Percentiles rank a stretch among this genome's conserved stretches.
Conservation (phyloP, 2,329 filamentous ascomycete genomes). For the Daldinia sp. region DNA sequence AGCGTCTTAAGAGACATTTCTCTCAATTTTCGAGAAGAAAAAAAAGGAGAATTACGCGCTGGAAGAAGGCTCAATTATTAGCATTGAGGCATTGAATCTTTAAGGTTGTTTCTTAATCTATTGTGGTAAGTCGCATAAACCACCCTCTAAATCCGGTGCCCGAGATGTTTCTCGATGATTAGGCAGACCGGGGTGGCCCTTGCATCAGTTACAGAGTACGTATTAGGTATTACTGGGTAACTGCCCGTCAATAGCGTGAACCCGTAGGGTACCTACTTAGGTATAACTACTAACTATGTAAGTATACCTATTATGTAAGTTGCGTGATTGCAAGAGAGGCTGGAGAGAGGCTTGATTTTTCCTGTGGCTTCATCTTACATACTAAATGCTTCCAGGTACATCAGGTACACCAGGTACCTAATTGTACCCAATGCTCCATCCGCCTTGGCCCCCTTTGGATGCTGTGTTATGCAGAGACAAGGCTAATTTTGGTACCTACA, state of each 20-base stretch:
- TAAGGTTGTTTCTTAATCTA: slow-evolving; percentile 11
- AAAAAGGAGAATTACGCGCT: too few species aligned
- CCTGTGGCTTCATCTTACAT: too few species aligned
- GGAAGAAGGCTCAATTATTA: not conserved
- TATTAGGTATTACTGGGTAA: too few species aligned
- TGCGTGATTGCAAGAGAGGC: too few species aligned
- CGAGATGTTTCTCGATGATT: slow-evolving; percentile 33
- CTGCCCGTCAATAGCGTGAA: too few species aligned
- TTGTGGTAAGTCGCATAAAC: slow-evolving; percentile 25
- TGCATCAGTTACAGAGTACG: not conserved
- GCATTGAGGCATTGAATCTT: slow-evolving; percentile 5
- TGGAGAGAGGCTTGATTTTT: too few species aligned
- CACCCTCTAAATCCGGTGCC: slow-evolving; percentile 26
- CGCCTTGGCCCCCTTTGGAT: not conserved
- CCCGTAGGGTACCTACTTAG: too few species aligned
- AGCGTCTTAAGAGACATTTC: slow-evolving; percentile 58
- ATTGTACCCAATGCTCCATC: not conserved
- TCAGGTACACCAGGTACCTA: too few species aligned
- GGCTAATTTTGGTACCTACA: not conserved
- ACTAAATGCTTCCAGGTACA: too few species aligned
- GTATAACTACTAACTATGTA: not conserved
- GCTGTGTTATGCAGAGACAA: not conserved
- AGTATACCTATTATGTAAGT: not conserved
- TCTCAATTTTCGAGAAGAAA: slow-evolving; percentile 27
- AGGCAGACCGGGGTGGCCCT: slow-evolving; percentile 20